These are phyloP conservation scores for Naganishia albida DNA, from an alignment of 1,284 basidiomycete species.

Conservation along the genomic window DNA sequence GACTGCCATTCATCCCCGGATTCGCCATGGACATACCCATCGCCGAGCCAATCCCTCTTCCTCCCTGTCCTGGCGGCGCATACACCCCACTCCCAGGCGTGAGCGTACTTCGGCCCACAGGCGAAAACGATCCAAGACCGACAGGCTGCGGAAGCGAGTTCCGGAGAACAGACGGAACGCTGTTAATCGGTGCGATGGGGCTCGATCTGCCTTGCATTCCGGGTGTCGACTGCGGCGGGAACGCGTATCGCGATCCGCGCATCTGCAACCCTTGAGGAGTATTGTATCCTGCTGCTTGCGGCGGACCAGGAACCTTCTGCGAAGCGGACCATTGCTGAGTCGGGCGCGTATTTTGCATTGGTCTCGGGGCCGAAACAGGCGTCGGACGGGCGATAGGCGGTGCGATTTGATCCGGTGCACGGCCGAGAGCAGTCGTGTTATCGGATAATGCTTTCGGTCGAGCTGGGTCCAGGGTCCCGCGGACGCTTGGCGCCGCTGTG, in stretches of 20 bases:
- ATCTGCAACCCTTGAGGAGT: background rate
- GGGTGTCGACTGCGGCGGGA: conserved; percentile 18
- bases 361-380: conserved; percentile 4
- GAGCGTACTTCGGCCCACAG: conserved; percentile 17
- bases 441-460: conserved; percentile 32
- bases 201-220: conserved; percentile 1
- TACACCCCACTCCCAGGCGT: background rate
- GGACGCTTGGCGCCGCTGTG: conserved; percentile 18
- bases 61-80: background rate
- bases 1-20: conserved; percentile 15
- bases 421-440: conserved; percentile 24
- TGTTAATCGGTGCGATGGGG: conserved; percentile 21
- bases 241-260: conserved; percentile 7
- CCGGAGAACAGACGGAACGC: conserved; percentile 17
- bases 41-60: conserved; percentile 22
- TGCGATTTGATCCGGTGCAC: conserved; percentile 15
- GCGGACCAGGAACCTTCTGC: background rate
- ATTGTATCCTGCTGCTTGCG: background rate
- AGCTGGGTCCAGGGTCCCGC: conserved; percentile 31
- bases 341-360: background rate
- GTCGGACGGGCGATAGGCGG: conserved; percentile 4
- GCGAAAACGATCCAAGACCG: conserved; percentile 19
- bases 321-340: conserved; percentile 3
- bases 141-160: conserved; percentile 21
- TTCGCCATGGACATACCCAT: conserved; percentile 24